Evolutionary conservation across 495 filamentous ascomycete genomes (phyloP), one percentile per base, ranked within the genome.

Genomic region (Xylaria scruposa): DNA sequence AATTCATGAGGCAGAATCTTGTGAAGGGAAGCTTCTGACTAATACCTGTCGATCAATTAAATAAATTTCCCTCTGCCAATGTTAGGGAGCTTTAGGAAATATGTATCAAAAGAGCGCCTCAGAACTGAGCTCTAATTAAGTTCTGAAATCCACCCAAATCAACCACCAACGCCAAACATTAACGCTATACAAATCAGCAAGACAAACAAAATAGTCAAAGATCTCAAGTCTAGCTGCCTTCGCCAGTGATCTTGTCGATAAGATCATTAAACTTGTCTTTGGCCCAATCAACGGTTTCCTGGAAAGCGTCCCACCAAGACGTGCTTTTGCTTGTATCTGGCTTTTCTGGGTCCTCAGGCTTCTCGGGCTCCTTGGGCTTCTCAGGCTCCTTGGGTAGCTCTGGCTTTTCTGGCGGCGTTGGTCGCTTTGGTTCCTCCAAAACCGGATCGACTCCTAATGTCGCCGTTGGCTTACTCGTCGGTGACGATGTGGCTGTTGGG

Each of bases 231-330:
- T 53, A 71, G 33, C 19, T 21, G 4, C 36, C 51, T 51, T 4
- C 29, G 17, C 63, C 24, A 21, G 54, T 77, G 7, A 86, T 73
- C 47, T 82, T 78, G 6, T 79, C 80, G 73, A 85, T 80, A 56
- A 84, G 74, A 21, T 81, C 75, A 53, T 81, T 75, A 1, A 88
- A 73, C 74, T 86, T 83, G 15, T 81, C 82, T 19, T 80, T 83
- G 36, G 87, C 77, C 87, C 86, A 89, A 36, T 85, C 75, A 46
- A 77, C 64, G 4, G 76, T 71, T 0, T 73, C 72, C 26, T 70
- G 68, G 38, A 79, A 65, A 51, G 78, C 72, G 31, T 81, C 77
- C 61, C 78, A 71, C 71, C 73, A 79, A 19, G 77, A 73, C 49
- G 71, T 70, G 1, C 59, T 60, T 40, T 75, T 70, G 0, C 70